Conservation (phyloP, 2,329 filamentous ascomycete species). For the Xylariaceae sp. region DNA sequence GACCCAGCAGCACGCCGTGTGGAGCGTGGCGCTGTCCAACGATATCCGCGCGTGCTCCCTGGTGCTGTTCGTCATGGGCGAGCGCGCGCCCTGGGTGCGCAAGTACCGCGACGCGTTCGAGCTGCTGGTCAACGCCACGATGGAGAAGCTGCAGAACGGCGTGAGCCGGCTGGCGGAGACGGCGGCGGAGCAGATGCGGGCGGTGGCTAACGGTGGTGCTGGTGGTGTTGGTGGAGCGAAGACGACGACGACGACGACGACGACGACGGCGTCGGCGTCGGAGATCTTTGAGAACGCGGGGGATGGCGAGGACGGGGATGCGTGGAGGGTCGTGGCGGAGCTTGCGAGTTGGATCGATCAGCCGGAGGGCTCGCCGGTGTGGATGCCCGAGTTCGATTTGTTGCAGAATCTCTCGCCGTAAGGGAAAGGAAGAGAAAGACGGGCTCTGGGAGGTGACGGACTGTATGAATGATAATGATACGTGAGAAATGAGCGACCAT, state of each 20-base stretch:
- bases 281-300: slow-evolving; percentile 9
- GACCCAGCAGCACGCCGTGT: slow-evolving; percentile 40
- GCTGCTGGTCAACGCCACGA: slow-evolving; percentile 39
- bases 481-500: too few relatives aligned
- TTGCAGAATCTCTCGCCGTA: slow-evolving; percentile 24
- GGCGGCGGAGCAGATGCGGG: slow-evolving; percentile 27
- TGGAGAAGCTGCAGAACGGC: slow-evolving; percentile 39
- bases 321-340: slow-evolving; percentile 26
- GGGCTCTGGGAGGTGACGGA: too few relatives aligned
- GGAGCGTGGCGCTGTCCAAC: slow-evolving; percentile 44
- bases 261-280: neutral
- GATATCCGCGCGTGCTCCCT: slow-evolving; percentile 45
- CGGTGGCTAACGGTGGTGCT: slow-evolving; percentile 1
- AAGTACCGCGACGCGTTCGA: slow-evolving; percentile 45
- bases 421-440: too few relatives aligned
- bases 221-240: neutral
- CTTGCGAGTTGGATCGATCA: slow-evolving; percentile 28
- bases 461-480: too few relatives aligned
- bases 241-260: slow-evolving; percentile 3
- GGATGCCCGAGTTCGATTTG: slow-evolving; percentile 28
- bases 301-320: slow-evolving; percentile 13
- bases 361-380: slow-evolving; percentile 21
- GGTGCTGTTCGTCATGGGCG: slow-evolving; percentile 45
- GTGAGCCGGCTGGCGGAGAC: slow-evolving; percentile 35
- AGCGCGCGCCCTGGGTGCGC: slow-evolving; percentile 42